Conservation (phyloP, 805 yeast genomes). For the Yarrowia osloensis region DNA sequence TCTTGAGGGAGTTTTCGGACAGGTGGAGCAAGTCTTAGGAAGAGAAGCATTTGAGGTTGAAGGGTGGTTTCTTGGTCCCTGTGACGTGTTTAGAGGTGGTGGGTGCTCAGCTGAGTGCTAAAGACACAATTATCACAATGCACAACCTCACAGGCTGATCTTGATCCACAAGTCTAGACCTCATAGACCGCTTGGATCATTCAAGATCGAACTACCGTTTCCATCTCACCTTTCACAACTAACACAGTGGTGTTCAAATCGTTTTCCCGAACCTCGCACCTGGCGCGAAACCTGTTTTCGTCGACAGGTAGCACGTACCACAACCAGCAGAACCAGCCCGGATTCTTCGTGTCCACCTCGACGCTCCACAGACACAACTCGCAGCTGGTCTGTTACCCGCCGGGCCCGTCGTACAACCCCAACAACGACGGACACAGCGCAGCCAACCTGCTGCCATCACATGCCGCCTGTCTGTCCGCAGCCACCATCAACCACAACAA, state of each 20-base stretch:
- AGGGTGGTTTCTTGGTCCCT: too few species aligned
- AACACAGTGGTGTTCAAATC: constrained; percentile 44
- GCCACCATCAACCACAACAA: constrained; percentile 21
- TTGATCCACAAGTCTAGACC: too few species aligned
- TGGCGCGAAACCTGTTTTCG: constrained; percentile 46
- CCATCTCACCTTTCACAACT: too few species aligned
- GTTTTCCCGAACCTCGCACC: constrained; percentile 43
- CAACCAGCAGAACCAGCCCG: constrained; percentile 39
- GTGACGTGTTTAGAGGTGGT: too few species aligned
- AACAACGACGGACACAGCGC: not conserved
- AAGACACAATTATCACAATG: too few species aligned
- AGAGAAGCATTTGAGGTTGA: too few species aligned
- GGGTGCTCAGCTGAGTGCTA: too few species aligned
- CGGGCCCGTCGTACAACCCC: constrained; percentile 15
- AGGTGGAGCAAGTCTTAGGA: not conserved
- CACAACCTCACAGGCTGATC: too few species aligned
- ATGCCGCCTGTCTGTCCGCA: constrained; percentile 7
- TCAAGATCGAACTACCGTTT: too few species aligned
- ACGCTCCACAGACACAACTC: constrained; percentile 46
- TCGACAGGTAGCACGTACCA: constrained; percentile 35
- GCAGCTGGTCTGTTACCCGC: constrained; percentile 38
- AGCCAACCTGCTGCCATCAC: constrained; percentile 9
- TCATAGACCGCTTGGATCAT: too few species aligned
- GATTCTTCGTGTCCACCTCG: constrained; percentile 47
- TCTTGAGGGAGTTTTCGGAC: not conserved